Percentiles rank a stretch among this genome's conserved stretches.
Evolutionary conservation across 2,329 filamentous ascomycete genomes (phyloP).

Genomic region (Tolypocladium tundrense): DNA sequence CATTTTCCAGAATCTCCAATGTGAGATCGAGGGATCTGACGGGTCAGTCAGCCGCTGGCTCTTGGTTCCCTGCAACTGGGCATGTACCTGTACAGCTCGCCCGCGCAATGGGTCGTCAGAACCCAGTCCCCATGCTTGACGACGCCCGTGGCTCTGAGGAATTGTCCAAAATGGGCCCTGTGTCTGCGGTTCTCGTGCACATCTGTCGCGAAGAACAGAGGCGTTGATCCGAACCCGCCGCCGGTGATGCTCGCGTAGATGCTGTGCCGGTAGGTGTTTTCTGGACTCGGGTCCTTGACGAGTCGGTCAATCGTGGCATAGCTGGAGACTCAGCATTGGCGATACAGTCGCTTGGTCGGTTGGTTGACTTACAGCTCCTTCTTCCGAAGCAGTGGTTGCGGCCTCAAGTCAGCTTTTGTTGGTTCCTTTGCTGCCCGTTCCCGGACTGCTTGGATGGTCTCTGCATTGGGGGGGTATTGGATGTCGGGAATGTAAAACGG

Average conservation of each 20-base stretch:
- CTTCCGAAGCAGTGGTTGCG: constrained; percentile 12
- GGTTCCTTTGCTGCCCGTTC: constrained; percentile 1
- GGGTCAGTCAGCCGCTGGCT: not conserved
- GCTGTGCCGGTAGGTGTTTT: constrained; percentile 26
- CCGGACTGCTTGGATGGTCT: constrained; percentile 1
- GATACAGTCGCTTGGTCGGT: not conserved
- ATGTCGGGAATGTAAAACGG: constrained; percentile 20
- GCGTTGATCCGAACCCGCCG: constrained; percentile 21
- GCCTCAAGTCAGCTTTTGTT: not conserved
- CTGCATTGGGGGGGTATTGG: constrained; percentile 18
- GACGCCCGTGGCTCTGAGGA: constrained; percentile 15
- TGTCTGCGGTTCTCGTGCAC: constrained; percentile 29
- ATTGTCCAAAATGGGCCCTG: constrained; percentile 19
- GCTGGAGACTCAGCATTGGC: constrained; percentile 11
- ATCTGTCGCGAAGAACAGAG: constrained; percentile 30
- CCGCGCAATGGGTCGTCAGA: constrained; percentile 24
- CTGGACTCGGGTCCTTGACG: constrained; percentile 16
- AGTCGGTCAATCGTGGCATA: constrained; percentile 24
- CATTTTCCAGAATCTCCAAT: constrained; percentile 28
- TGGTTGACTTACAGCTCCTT: constrained; percentile 10
- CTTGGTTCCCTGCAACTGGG: not conserved
- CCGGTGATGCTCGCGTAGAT: constrained; percentile 30
- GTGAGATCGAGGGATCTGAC: constrained; percentile 27
- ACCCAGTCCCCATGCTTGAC: constrained; percentile 27
- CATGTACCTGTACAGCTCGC: constrained; percentile 26